These are phyloP conservation scores for Cylindrotheca closterium DNA, from an alignment of 108 stramenopile species.

Conservation along the genomic window DNA sequence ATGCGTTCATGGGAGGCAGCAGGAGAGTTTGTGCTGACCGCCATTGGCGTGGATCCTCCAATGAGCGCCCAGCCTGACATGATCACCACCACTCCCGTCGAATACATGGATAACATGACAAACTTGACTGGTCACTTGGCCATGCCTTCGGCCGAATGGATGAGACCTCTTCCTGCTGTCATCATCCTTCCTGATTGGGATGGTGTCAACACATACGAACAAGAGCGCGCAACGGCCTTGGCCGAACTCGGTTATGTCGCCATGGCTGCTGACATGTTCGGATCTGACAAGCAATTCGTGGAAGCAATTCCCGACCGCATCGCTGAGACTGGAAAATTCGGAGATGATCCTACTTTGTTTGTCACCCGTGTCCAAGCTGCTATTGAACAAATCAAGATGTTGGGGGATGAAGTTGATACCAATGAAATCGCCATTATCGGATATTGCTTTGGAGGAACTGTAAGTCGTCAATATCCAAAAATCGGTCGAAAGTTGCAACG, in stretches of 20 bases:
- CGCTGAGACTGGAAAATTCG: conserved; percentile 21
- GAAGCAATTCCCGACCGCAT: conserved; percentile 8
- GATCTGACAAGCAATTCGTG: conserved; percentile 19
- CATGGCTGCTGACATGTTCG: conserved; percentile 47
- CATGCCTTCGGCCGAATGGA: conserved; percentile 7
- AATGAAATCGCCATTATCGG: conserved; percentile 35
- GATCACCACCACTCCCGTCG: conserved; percentile 2
- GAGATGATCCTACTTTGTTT: conserved; percentile 25
- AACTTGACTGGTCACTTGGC: conserved; percentile 19
- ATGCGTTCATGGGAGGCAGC: conserved; percentile 41
- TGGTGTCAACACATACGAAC: conserved; percentile 42
- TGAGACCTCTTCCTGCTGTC: conserved; percentile 22
- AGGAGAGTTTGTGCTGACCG: conserved; percentile 19
- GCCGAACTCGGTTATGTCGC: conserved; percentile 39
- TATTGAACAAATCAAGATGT: conserved; percentile 26
- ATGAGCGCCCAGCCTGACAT: conserved; percentile 6
- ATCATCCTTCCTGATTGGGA: conserved; percentile 44
- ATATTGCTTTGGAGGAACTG: conserved; percentile 34
- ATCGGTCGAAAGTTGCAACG: not conserved
- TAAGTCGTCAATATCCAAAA: not conserved
- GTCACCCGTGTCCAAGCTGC: conserved; percentile 38
- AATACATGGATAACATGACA: conserved; percentile 18
- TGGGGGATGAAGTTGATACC: conserved; percentile 21
- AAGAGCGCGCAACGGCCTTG: conserved; percentile 34
- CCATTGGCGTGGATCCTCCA: conserved; percentile 22